Conservation (phyloP, 164 flowering plant species). For the Vitis labrusca region DNA sequence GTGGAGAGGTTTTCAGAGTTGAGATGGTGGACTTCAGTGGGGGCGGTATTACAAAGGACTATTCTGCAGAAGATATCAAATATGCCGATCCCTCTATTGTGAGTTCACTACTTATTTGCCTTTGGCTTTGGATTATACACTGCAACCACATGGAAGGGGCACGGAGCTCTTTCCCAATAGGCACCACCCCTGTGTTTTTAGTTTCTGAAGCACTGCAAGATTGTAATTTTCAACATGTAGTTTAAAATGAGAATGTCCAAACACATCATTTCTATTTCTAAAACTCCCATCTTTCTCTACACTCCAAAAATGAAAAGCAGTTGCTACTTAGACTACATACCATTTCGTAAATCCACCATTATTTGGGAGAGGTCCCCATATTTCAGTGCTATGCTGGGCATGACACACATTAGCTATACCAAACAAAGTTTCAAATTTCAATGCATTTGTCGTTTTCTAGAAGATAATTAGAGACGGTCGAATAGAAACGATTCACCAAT, state of each 20-base stretch:
- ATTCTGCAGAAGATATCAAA: conserved; percentile 55
- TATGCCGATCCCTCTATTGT: conserved; percentile 46
- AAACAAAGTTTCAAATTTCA: not conserved
- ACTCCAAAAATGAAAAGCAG: no score
- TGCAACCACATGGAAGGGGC: no score
- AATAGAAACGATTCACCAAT: not conserved
- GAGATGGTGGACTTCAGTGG: conserved; percentile 75
- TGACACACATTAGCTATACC: not conserved
- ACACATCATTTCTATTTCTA: no score
- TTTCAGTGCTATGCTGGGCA: not conserved
- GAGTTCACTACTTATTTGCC: conserved; percentile 20
- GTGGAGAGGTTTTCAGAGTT: conserved; percentile 56
- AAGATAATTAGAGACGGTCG: conserved; percentile 11
- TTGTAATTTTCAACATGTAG: no score
- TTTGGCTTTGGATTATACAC: not conserved
- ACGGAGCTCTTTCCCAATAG: no score
- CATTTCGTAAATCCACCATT: no score
- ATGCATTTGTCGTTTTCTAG: not conserved
- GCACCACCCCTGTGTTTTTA: not conserved
- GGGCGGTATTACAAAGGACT: conserved; percentile 40
- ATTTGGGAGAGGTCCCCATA: no score
- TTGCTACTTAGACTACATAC: no score
- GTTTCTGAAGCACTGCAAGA: no score
- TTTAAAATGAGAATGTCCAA: no score
- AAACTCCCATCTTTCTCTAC: no score